Evolutionary conservation across 352 stramenopile species (phyloP), one percentile per base, ranked within the genome.

Genomic region (Peronospora farinosa): DNA sequence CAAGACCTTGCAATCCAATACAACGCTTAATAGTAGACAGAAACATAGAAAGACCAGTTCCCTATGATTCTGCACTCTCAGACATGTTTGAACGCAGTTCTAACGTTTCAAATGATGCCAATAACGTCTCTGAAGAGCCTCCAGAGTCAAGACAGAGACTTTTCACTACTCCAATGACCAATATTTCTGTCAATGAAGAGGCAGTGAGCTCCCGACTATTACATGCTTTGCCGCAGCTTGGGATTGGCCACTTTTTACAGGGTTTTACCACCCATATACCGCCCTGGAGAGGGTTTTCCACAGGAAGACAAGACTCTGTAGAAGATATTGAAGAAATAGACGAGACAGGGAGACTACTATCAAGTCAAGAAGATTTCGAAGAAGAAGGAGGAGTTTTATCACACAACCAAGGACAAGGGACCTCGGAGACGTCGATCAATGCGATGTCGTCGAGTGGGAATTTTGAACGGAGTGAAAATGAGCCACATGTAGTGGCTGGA

Each of bases 171-270:
- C 36, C 48, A 35, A 27, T 68, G 38, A 21, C 19, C 19, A 72
- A 47, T 17, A 55, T 54, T 2, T 54, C 63, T 11, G 51, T 63
- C 0, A 69, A 55, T 40, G 53, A 51, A 0, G 60, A 69, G 6
- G 60, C 48, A 0, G 65, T 74, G 15, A 61, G 57, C 42, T 54
- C 51, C 0, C 52, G 66, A 44, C 54, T 72, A 15, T 32, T 75
- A 7, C 66, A 75, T 38, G 61, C 61, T 4, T 25, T 71, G 2
- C 65, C 65, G 6, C 65, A 71, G 35, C 50, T 74, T 15, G 28
- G 37, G 17, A 51, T 70, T 33, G 45, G 52, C 11, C 66, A 75
- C 35, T 65, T 67, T 31, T 31, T 75, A 32, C 58, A 67, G 16
- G 63, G 72, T 23, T 54, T 62, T 3, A 62, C 61, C 44, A 66